Conservation (phyloP, 2,329 filamentous ascomycete species). For the Colletotrichum filicis region DNA sequence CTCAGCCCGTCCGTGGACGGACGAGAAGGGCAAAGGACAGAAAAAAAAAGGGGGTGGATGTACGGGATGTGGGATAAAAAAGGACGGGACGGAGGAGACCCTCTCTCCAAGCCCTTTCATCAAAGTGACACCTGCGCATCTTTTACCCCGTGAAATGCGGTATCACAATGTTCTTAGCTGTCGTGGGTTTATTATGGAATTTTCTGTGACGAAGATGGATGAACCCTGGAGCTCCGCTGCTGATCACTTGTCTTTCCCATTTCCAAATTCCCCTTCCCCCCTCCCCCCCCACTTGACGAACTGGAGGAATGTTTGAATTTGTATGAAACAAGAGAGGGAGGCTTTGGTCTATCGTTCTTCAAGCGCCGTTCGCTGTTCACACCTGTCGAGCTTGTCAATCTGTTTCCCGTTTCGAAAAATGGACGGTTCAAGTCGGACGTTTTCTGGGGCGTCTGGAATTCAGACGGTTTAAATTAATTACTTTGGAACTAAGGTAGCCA, state of each 20-base stretch:
- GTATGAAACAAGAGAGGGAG: slow-evolving; percentile 21
- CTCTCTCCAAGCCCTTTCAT: background rate
- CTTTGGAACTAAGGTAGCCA: background rate
- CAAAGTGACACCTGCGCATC: slow-evolving; percentile 19
- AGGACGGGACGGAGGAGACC: background rate
- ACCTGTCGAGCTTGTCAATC: slow-evolving; percentile 1
- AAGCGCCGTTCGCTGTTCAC: background rate
- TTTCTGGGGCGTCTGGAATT: slow-evolving; percentile 21
- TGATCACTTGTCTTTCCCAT: too few species aligned
- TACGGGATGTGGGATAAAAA: background rate
- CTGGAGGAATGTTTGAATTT: slow-evolving; percentile 21
- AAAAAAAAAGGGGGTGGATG: background rate
- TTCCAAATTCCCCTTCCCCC: background rate
- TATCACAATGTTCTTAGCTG: background rate
- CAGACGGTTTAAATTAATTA: slow-evolving; percentile 17
- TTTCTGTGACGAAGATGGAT: background rate
- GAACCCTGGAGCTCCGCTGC: too few species aligned
- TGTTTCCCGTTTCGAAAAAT: background rate
- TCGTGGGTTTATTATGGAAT: background rate
- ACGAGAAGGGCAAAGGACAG: background rate
- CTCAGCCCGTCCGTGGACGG: background rate
- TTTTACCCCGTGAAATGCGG: background rate
- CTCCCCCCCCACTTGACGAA: slow-evolving; percentile 5
- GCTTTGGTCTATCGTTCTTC: background rate
- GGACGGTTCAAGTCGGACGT: background rate